A percentile compares a stretch with the other conserved stretches of the same genome.
Evolutionary conservation across 2,329 filamentous ascomycete species (phyloP).

Genomic region (Colletotrichum spaethianum): DNA sequence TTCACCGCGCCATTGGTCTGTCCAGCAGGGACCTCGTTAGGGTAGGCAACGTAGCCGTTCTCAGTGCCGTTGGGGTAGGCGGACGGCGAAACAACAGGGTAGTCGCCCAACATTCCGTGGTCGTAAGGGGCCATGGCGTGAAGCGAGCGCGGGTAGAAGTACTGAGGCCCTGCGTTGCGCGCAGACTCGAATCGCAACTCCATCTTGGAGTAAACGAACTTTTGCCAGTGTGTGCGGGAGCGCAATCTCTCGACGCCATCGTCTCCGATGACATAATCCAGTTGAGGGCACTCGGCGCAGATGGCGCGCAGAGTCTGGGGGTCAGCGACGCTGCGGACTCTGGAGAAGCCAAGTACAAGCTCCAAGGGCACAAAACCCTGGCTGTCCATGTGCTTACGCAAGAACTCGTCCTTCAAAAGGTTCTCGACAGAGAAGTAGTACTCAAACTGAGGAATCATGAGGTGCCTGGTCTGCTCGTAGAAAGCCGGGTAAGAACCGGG

Average conservation of each 20-base stretch:
- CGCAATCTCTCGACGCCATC: constrained; percentile 87
- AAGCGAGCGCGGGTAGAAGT: constrained; percentile 49
- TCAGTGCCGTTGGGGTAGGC: constrained; percentile 48
- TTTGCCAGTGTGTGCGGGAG: constrained; percentile 81
- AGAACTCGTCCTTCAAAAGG: constrained; percentile 90
- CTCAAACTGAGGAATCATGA: constrained; percentile 72
- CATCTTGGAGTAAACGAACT: constrained; percentile 81
- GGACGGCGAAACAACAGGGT: constrained; percentile 48
- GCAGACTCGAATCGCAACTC: constrained; percentile 80
- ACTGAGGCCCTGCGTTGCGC: constrained; percentile 77
- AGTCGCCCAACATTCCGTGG: constrained; percentile 46
- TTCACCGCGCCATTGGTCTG: constrained; percentile 52
- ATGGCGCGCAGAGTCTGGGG: constrained; percentile 57
- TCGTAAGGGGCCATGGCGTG: constrained; percentile 44
- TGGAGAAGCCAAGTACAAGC: constrained; percentile 88
- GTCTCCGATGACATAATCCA: constrained; percentile 82
- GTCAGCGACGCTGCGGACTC: constrained; percentile 77
- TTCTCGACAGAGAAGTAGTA: constrained; percentile 99
- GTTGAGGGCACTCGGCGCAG: constrained; percentile 76
- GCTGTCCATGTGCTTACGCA: constrained; percentile 93
- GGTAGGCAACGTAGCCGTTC: constrained; percentile 30
- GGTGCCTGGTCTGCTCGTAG: constrained; percentile 27
- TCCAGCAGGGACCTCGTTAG: constrained; percentile 47
- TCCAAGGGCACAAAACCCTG: constrained; percentile 90
- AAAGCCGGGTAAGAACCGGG: constrained; percentile 18